These are phyloP conservation scores for Populus hybrid DNA, from an alignment of 441 rosid species.

Conservation along the genomic window DNA sequence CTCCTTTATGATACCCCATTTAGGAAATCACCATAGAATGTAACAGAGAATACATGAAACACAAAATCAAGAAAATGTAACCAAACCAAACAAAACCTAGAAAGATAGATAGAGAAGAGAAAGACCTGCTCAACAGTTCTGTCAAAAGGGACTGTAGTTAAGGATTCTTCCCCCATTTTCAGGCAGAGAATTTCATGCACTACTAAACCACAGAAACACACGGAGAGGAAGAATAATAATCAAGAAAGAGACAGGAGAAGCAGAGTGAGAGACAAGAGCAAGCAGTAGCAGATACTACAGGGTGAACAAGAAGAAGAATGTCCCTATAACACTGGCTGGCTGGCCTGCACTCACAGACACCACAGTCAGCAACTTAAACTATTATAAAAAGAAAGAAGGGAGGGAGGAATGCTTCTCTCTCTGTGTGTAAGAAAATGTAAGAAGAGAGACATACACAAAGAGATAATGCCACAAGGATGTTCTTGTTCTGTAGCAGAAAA, in stretches of 20 bases:
- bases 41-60: background rate
- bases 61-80: background rate
- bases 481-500: background rate
- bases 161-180: conserved; percentile 49
- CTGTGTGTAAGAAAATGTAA: background rate
- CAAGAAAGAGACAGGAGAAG: conserved; percentile 20
- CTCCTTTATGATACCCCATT: background rate
- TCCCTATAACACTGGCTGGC: background rate
- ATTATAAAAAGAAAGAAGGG: background rate
- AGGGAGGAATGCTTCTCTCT: background rate
- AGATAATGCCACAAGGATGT: background rate
- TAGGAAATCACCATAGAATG: background rate
- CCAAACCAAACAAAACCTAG: background rate
- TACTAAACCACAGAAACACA: background rate
- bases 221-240: background rate
- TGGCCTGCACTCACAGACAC: background rate
- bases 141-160: conserved; percentile 42
- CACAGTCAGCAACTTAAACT: background rate
- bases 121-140: conserved; percentile 67
- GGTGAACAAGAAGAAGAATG: background rate
- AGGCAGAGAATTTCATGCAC: conserved; percentile 18
- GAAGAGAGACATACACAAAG: background rate
- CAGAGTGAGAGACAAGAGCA: conserved; percentile 6
- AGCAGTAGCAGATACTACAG: background rate
- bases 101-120: background rate